Base-by-base conservation (phyloP, 73 alveolate genomes). In the Paramecium octaurelia region DNA sequence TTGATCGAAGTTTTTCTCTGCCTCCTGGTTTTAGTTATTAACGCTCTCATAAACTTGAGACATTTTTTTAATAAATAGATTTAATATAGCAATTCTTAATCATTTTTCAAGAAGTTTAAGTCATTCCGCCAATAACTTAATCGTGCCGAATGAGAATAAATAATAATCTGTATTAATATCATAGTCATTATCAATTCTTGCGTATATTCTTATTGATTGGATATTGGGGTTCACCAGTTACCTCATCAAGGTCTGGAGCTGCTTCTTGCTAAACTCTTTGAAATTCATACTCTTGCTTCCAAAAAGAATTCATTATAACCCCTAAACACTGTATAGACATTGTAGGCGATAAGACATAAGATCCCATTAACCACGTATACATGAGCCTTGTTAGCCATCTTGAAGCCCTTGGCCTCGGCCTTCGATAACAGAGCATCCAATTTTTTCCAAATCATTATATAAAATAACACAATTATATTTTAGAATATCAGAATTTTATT, bases 331-430 rank as follows among this genome's bases (percentile, higher is more conserved):
- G 94, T 71, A 29, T 44, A 40, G 34, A 83, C 71, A 70, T 83
- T 83, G n/a, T 89, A 89, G 44, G 76, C 86, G 54, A 89, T 44
- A 18, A 77, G 50, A 18, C 76, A 18, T 23, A 89, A 35, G 54
- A 89, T 77, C 8, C 59, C 77, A 73, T 89, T 89, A 9, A 89
- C 84, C 6, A 83, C 60, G 50, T 70, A 70, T 9, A 70, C 40
- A 70, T 89, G 94, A 59, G 88, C 88, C 18, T 89, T 89, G 57
- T 89, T 89, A 6, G 94, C 94, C 20, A 83, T 48, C 68, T 73
- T 89, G 36, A 89, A 89, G 36, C 94, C 94, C 42, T 89, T 89
- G 11, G 50, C 68, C 43, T 89, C 94, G 21, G 88, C 94, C 77
- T 73, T 89, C 5, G 94, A 40, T 69, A 89, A 46, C 23, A 89